Evolutionary conservation across 257 asterid genomes (phyloP).

Genomic region (Nicotiana attenuata): DNA sequence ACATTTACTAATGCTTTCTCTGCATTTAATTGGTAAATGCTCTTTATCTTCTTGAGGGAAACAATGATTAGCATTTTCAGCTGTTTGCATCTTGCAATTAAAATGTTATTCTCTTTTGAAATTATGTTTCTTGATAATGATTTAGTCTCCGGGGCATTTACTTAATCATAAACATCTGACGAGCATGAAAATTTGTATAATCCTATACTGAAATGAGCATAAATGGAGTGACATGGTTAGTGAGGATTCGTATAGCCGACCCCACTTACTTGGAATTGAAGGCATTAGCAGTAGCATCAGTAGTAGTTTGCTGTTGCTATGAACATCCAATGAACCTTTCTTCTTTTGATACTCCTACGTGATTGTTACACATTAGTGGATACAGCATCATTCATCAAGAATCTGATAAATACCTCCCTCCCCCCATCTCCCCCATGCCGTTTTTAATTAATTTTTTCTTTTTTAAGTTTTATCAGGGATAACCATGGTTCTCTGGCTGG

Average conservation of each 20-base stretch:
- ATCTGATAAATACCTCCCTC: background rate
- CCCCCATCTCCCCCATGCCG: background rate
- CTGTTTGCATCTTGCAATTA: background rate
- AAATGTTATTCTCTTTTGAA: background rate
- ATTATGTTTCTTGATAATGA: background rate
- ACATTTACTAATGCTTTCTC: background rate
- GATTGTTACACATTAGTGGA: background rate
- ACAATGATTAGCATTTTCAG: background rate
- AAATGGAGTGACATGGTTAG: background rate
- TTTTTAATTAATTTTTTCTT: background rate
- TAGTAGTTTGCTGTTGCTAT: background rate
- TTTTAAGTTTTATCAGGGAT: background rate
- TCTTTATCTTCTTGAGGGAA: background rate
- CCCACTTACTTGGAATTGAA: background rate
- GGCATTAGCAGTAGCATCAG: too few species aligned
- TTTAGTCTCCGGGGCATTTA: background rate
- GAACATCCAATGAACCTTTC: background rate
- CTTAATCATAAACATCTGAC: too few species aligned
- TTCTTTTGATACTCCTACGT: background rate
- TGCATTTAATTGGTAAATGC: background rate
- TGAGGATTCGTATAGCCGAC: background rate
- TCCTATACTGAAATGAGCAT: background rate
- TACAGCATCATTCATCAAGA: background rate
- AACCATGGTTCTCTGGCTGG: constrained; percentile 3
- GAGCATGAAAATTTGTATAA: background rate